Evolutionary conservation across 306 rosid genomes (phyloP).

Genomic region (Rosa rugosa): DNA sequence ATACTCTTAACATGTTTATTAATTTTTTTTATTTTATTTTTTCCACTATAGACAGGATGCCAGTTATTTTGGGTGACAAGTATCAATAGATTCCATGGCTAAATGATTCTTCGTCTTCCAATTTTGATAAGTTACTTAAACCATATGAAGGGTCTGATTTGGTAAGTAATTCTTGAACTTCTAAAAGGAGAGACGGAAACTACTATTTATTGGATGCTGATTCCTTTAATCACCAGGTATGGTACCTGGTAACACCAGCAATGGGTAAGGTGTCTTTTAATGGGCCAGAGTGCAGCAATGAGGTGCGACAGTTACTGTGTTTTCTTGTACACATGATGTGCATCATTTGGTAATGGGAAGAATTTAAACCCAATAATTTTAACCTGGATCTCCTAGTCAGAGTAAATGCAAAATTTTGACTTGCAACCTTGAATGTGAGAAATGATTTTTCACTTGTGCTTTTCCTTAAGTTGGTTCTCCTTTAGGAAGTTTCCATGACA

Average conservation of each 20-base stretch:
- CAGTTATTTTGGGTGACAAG: conserved; percentile 79
- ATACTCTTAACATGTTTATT: conserved; percentile 4
- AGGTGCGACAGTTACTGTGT: conserved; percentile 45
- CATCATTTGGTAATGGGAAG: background rate
- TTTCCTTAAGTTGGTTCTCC: conserved; percentile 3
- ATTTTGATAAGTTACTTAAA: conserved; percentile 55
- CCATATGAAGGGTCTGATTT: conserved; percentile 73
- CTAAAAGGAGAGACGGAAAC: conserved; percentile 7
- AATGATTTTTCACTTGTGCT: background rate
- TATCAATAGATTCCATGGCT: conserved; percentile 71
- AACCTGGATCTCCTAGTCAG: background rate
- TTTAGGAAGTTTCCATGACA: background rate
- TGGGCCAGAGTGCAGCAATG: conserved; percentile 80
- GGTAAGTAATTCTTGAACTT: conserved; percentile 44
- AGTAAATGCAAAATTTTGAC: background rate
- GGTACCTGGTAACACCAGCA: conserved; percentile 85
- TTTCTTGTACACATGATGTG: background rate
- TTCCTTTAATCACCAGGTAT: conserved; percentile 42
- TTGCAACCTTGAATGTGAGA: background rate
- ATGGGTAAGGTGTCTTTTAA: conserved; percentile 86
- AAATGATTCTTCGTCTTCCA: conserved; percentile 47
- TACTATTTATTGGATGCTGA: conserved; percentile 6
- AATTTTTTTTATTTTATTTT: conserved; percentile 14
- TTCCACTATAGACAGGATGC: conserved; percentile 74
- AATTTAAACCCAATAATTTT: background rate